These are phyloP conservation scores for Gracilaria caudata DNA, from an alignment of 23 red algal species.

Conservation along the genomic window DNA sequence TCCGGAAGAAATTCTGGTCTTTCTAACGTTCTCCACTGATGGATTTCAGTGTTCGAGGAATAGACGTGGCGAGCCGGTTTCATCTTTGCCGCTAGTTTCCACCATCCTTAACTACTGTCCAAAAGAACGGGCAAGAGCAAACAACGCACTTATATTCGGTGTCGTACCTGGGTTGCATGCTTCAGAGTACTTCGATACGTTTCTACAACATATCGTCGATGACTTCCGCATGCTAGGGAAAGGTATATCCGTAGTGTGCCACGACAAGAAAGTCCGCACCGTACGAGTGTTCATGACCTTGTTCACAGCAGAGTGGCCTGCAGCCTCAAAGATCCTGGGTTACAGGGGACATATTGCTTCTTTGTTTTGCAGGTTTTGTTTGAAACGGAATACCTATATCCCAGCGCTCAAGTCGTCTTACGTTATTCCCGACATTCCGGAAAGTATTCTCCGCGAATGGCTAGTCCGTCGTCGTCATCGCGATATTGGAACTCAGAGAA, in stretches of 20 bases:
- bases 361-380: background rate
- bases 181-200: conserved; percentile 20
- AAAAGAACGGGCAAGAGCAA: background rate
- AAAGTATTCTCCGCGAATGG: background rate
- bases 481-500: background rate
- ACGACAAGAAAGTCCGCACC: background rate
- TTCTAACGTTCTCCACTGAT: conserved; percentile 11
- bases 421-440: background rate
- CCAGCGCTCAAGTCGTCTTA: background rate
- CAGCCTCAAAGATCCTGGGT: no score
- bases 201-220: background rate
- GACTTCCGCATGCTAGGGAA: background rate
- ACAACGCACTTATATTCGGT: background rate
- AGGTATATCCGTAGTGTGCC: background rate
- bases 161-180: background rate
- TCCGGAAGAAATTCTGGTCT: conserved; percentile 1
- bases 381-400: background rate
- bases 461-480: background rate
- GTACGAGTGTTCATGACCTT: no score
- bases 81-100: background rate
- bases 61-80: background rate
- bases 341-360: background rate
- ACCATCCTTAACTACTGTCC: background rate
- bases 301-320: background rate
- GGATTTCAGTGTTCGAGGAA: background rate